Percentiles rank a stretch among this genome's conserved stretches.
Conservation (phyloP, 2,329 filamentous ascomycete genomes). For the Eutypella sp. region DNA sequence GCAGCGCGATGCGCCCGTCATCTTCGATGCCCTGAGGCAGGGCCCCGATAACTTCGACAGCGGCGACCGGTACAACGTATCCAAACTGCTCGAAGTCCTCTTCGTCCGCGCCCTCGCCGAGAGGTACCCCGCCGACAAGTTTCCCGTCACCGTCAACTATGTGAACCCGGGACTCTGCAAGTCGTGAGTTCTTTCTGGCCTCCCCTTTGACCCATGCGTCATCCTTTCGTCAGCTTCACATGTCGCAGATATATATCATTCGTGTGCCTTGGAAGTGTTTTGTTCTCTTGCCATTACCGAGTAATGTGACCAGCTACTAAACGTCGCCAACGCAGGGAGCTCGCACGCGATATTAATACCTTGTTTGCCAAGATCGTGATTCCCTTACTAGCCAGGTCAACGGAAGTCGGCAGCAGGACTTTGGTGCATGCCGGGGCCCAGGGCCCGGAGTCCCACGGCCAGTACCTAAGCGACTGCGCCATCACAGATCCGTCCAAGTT, state of each 20-base stretch:
- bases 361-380: constrained; percentile 22
- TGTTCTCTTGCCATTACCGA: too few relatives aligned
- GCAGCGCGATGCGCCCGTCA: constrained; percentile 6
- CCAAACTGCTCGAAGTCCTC: constrained; percentile 29
- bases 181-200: too few relatives aligned
- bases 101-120: constrained; percentile 18
- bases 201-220: too few relatives aligned
- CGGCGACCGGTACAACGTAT: constrained; percentile 19
- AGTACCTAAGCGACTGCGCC: constrained; percentile 36
- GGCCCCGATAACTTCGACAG: not conserved
- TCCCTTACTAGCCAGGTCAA: constrained; percentile 33
- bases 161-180: constrained; percentile 50
- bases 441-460: constrained; percentile 39
- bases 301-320: too few relatives aligned
- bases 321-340: too few relatives aligned
- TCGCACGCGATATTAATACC: constrained; percentile 31
- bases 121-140: constrained; percentile 5
- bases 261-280: too few relatives aligned
- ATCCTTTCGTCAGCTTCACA: too few relatives aligned
- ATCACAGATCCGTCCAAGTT: constrained; percentile 28
- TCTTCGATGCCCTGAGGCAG: constrained; percentile 1
- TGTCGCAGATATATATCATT: too few relatives aligned
- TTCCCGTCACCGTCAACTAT: constrained; percentile 42
- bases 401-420: constrained; percentile 44
- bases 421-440: constrained; percentile 31